Evolutionary conservation across 768 basidiomycete genomes (phyloP).

Genomic region (Dendrothele bispora): DNA sequence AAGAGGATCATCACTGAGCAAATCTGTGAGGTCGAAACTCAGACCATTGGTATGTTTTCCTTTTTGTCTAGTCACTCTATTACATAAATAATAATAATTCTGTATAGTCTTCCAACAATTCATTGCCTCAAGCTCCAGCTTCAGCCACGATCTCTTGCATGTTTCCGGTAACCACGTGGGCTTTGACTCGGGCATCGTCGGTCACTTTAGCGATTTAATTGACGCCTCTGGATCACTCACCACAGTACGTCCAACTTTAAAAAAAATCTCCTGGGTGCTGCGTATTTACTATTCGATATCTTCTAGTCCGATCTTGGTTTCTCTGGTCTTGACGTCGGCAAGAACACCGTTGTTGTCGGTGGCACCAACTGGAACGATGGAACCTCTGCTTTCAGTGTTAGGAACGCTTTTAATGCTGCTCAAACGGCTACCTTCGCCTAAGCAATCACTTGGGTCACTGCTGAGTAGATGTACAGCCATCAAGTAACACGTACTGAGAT

Average conservation of each 20-base stretch:
- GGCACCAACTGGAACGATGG: slow-evolving; percentile 27
- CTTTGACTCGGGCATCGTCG: slow-evolving; percentile 7
- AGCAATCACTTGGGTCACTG: no score
- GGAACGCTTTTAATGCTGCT: no score
- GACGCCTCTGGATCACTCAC: slow-evolving; percentile 6
- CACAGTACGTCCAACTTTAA: slow-evolving; percentile 2
- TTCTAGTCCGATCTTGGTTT: slow-evolving; percentile 17
- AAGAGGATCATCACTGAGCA: slow-evolving; percentile 48
- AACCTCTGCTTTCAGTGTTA: no score
- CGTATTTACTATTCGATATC: no score
- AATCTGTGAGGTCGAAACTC: slow-evolving; percentile 51
- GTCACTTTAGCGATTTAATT: background rate
- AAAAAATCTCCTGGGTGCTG: no score
- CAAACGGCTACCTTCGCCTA: no score
- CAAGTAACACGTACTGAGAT: no score
- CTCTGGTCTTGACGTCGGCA: slow-evolving; percentile 21
- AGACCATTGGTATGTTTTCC: no score
- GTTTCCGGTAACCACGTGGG: slow-evolving; percentile 6
- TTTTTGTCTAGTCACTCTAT: no score
- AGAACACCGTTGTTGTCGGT: slow-evolving; percentile 20
- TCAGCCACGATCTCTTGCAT: slow-evolving; percentile 7
- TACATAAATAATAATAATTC: no score
- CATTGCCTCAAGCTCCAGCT: slow-evolving; percentile 4
- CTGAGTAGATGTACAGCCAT: no score
- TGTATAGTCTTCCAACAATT: slow-evolving; percentile 14